Base-by-base conservation (phyloP, 352 stramenopile species). In the Sclerospora graminicola region DNA sequence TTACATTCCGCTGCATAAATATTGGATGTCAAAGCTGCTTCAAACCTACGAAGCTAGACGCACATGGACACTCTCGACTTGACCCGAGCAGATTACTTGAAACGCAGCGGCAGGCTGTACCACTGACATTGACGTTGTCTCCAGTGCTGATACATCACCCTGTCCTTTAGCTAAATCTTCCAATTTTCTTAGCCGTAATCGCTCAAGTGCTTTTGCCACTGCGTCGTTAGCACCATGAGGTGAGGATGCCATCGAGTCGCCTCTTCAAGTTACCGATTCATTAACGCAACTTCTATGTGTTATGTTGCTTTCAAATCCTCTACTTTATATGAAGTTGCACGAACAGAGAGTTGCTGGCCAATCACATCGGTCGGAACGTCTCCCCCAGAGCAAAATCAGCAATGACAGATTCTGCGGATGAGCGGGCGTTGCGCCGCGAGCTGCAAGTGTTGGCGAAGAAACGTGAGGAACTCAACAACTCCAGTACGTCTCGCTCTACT, bases 51-150 rank as follows among this genome's bases (percentile, higher is more conserved):
- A 29, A 32, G 27, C 8, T 14, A 21, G 30, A 62, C 65, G 19
- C 43, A 82, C 74, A 35, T 64, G 36, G 5, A 87, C 63, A 6
- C 61, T 69, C 41, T 79, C 62, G 38, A 87, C 68, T 54, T 84
- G 66, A 4, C 69, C 75, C 14, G 48, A 80, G 52, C 66, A 79
- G 30, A 84, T 54, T 9, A 87, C 44, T n/a, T 80, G 66, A 30
- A 84, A 83, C 2, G 52, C 51, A 7, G 68, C 38, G 1, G 53
- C 41, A 36, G 53, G 45, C 37, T 67, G 63, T 24, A 53, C 51
- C 15, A 9, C 24, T 6, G 51, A 41, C 32, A 49, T 45, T 10
- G 41, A 29, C 4, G 32, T 44, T 8, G 16, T 45, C 33, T 27
- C 21, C 14, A 26, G 27, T 21, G 39, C 35, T 41, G 41, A 7